Evolutionary conservation across 1,139 yeast genomes (phyloP).

Genomic region (Scheffersomyces parashehatae): DNA sequence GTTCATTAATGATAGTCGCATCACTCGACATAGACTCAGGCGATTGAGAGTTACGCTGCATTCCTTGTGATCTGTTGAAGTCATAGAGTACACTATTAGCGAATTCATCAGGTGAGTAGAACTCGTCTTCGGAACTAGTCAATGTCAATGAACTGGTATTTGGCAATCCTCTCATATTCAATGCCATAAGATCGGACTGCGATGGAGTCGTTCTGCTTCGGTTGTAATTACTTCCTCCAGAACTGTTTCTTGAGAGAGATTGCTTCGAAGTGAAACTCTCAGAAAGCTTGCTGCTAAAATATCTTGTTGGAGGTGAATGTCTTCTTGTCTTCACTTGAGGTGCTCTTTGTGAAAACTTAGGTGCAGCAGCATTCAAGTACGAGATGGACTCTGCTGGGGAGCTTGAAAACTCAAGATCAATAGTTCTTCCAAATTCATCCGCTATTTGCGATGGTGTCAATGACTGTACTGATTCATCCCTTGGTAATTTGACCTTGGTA

Average conservation of each 20-base stretch:
- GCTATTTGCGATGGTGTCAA: conserved; percentile 33
- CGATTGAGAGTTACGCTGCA: neutral
- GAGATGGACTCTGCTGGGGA: neutral
- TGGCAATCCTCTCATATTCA: neutral
- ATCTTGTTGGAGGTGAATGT: too few species aligned
- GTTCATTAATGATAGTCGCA: conserved; percentile 31
- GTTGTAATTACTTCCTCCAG: neutral
- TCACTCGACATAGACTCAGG: conserved; percentile 31
- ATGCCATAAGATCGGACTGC: too few species aligned
- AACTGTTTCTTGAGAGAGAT: neutral
- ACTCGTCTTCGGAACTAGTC: conserved; percentile 35
- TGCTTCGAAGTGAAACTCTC: neutral
- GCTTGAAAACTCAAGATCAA: conserved; percentile 20
- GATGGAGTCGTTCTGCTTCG: too few species aligned
- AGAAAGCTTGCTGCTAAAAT: too few species aligned
- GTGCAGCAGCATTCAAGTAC: too few species aligned
- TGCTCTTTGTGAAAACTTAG: neutral
- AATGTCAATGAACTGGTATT: conserved; percentile 7
- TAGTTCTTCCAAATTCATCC: conserved; percentile 30
- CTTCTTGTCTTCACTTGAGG: neutral
- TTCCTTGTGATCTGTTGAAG: neutral
- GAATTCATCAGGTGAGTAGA: conserved; percentile 32
- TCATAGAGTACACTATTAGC: conserved; percentile 8
- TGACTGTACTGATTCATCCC: conserved; percentile 26
- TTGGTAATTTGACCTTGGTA: too few species aligned